Evolutionary conservation across 176 grass and related monocot species (phyloP), one percentile per base, ranked within the genome.

Genomic region (Phoenix roebelenii): DNA sequence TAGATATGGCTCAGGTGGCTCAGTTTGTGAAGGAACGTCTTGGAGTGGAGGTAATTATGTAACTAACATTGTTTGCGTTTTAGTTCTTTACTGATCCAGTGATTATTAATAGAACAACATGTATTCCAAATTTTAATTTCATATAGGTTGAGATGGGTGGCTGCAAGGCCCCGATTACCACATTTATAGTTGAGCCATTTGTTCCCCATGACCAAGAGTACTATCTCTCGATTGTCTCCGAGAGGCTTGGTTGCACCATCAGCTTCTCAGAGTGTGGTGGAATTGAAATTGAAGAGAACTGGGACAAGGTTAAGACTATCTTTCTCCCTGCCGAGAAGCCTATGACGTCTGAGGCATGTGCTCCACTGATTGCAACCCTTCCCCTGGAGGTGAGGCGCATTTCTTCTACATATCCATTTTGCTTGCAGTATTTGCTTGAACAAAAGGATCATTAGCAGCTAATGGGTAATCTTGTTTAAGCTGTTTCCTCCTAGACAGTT

Each of bases 261-360:
- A 81, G 78, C 68, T 81, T 81, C 53, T 81, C 78, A 49, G 78
- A 81, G 61, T 81, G 71, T 70, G 78, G 78, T 49, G 78, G 78
- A 39, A 75, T 81, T 70, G 78, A 81, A 64, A 81, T 81, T 64
- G 78, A 81, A 58, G 78, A 81, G 65, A 81, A 81, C 53, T 81
- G 78, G 78, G 78, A 75, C 65, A 81, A 81, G 16, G 78, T 81
- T 55, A 81, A 75, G 73, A 70, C 71, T 23, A 23, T 81, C 22
- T 81, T 59, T 58, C 57, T 81, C 69, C 78, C 78, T 16, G 59
- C 71, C 22, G 78, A 81, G 72, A 81, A 81, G 72, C 17, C 65
- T 9, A 64, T 81, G 55, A 69, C 58, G 44, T 57, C 58, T 25
- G 78, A 81, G 64, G 58, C 66, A 30, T 81, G 78, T 28, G 78